Base-by-base conservation (phyloP, 176 grass and related monocot species). In the Triticum urartu region DNA sequence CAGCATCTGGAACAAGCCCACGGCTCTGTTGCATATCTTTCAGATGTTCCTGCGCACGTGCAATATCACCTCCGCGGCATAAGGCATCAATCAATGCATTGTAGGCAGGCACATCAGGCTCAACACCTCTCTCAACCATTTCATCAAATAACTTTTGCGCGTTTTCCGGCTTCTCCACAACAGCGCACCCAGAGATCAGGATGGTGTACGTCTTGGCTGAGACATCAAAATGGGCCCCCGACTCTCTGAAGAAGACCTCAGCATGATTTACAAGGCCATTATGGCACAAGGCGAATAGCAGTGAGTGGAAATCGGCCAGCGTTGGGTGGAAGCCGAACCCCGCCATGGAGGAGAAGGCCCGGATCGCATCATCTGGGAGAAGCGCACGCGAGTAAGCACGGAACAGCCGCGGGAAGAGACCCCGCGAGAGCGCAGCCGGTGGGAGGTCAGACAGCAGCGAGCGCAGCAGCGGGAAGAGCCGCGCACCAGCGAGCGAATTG, bases 361-460 rank as follows among this genome's bases (percentile, higher is more conserved):
- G 77, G 68, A 94, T 34, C 2, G 87, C 90, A 28, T 96, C 97
- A 8, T 86, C 80, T 3, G 94, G 89, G 74, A 94, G 86, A 68
- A 79, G 77, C 10, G 91, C 89, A 8, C 89, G 88, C 1, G 90
- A 79, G 71, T 99, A 96, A 5, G 89, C 72, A 34, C 93, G 94
- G 91, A 98, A 98, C 50, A 98, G 72, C 21, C 92, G 92, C 68
- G 91, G 90, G 77, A 96, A 98, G 12, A 94, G 87, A 60, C 72
- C 85, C 9, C 88, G 65, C 1, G 83, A 52, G 32, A 95, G 81
- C 6, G 83, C 68, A 11, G 78, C 67, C 0, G 75, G 71, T 6
- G 85, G 90, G 61, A 94, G 89, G 60, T 95, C 94, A 48, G 79
- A 92, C 66, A 96, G 78, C 56, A 99, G 87, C 39, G 97, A 96